Conservation (phyloP, 2,329 filamentous ascomycete genomes). For the Stachybotrys chlorohalonatus region DNA sequence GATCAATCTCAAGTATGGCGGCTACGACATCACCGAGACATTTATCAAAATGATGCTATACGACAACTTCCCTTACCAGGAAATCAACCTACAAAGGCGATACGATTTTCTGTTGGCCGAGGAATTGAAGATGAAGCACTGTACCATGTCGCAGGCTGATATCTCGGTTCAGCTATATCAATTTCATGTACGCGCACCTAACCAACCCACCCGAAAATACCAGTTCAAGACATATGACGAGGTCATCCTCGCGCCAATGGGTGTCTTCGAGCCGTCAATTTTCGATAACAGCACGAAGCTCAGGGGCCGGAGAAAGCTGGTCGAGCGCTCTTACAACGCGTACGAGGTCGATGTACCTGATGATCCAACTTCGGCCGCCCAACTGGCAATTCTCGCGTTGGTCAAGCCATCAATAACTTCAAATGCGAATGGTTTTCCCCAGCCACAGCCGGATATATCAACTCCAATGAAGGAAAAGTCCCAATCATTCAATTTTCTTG, state of each 20-base stretch:
- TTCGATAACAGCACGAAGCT: constrained; percentile 82
- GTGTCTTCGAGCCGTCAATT: constrained; percentile 81
- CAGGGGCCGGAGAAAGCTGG: constrained; percentile 65
- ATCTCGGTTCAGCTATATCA: constrained; percentile 82
- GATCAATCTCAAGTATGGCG: constrained; percentile 90
- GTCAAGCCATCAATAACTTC: constrained; percentile 50
- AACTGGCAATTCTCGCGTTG: constrained; percentile 55
- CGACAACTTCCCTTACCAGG: constrained; percentile 89
- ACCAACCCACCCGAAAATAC: constrained; percentile 86
- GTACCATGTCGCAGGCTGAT: constrained; percentile 82
- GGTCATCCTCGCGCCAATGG: constrained; percentile 87
- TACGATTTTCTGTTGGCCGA: constrained; percentile 93
- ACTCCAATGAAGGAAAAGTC: constrained; percentile 55
- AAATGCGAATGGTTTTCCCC: constrained; percentile 32
- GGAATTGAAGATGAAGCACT: constrained; percentile 89
- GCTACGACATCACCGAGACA: constrained; percentile 83
- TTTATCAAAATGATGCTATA: constrained; percentile 98
- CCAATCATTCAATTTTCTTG: constrained; percentile 61
- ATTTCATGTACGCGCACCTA: constrained; percentile 82
- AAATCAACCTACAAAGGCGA: constrained; percentile 82
- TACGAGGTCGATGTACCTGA: constrained; percentile 85
- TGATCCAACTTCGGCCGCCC: constrained; percentile 78
- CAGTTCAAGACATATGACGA: constrained; percentile 97
- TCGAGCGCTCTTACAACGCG: constrained; percentile 83
- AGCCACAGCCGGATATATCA: constrained; percentile 37